phyloP scores from a whole-genome alignment of 306 rosid species.

The Ceratonia siliqua region DNA sequence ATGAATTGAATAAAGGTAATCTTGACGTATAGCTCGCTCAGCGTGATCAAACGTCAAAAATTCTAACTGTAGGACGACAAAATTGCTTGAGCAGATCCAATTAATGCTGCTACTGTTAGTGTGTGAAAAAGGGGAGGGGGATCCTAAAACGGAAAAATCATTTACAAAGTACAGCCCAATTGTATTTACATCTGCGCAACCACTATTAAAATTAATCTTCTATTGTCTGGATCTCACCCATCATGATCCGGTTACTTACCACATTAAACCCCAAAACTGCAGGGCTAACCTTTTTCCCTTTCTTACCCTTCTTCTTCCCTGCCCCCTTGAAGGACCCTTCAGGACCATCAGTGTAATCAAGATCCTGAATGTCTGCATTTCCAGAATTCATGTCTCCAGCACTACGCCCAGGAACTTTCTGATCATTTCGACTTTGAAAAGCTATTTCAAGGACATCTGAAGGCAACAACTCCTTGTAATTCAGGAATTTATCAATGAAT shows the following conservation, averaged over 20 bases:
- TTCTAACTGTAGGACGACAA: conserved; percentile 40
- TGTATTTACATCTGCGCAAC: conserved; percentile 58
- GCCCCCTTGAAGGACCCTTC: conserved; percentile 66
- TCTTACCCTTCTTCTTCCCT: conserved; percentile 91
- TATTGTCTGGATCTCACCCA: conserved; percentile 86
- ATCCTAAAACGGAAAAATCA: conserved; percentile 44
- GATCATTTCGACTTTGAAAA: conserved; percentile 56
- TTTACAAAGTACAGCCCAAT: conserved; percentile 62
- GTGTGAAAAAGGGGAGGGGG: conserved; percentile 15
- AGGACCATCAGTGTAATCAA: conserved; percentile 32
- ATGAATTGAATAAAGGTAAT: conserved; percentile 7
- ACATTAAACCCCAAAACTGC: conserved; percentile 90
- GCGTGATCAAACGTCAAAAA: conserved; percentile 16
- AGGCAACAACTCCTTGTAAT: conserved; percentile 84
- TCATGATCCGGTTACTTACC: conserved; percentile 95
- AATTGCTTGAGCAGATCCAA: conserved; percentile 62
- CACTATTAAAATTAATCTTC: conserved; percentile 62
- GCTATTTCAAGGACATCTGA: conserved; percentile 88
- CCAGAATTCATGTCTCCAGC: conserved; percentile 39
- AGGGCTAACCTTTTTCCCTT: conserved; percentile 86
- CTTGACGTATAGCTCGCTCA: background rate
- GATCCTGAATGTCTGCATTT: conserved; percentile 50
- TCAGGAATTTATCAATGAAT: conserved; percentile 85
- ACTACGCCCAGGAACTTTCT: conserved; percentile 49
- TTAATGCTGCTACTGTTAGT: conserved; percentile 51